Evolutionary conservation across 148 eudicot genomes (phyloP), one percentile per base, ranked within the genome.

Genomic region (Gaultheria prostrata): DNA sequence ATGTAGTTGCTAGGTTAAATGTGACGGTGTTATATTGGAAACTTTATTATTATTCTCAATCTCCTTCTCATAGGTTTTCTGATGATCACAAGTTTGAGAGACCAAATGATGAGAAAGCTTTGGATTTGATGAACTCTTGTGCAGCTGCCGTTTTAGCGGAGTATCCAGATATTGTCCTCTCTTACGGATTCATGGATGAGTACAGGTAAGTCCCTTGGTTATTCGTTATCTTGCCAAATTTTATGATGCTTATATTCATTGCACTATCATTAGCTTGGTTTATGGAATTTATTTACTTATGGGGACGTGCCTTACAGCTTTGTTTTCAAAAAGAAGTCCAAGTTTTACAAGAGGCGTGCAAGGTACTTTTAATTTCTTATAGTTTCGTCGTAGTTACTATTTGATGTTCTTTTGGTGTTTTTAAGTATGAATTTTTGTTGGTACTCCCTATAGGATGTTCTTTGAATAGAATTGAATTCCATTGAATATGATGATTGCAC

Each of bases 121-220:
- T 93, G 88, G 86, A 91, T 87, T 87, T 97, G 86, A 94, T 94
- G 97, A 97, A 93, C 77, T 84, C 87, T n/a, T 97, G 98, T 90
- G 97, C 98, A 13, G 78, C 84, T 49, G 86, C 89, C 59, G 85
- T 92, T 73, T 83, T 93, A 84, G 92, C 91, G 89, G 89, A 91
- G 85, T 97, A 88, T 84, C 88, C 93, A 35, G 99, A 97, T 85
- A 82, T 93, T 76, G 88, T 90, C 56, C 92, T 94, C 79, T 87
- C 93, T 18, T 97, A 93, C 83, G 99, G 99, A 63, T 97, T 88
- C 82, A 89, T 90, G 82, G 94, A 93, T 84, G 98, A 94, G 87
- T 94, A 86, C 80, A 96, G 98, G 98, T 91, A 50, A 53, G 17
- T 21, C 48, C 21, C 65, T 45, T 59, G 69, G 7, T 13, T 89